Base-by-base conservation (phyloP, 2,329 filamentous ascomycete species). In the Aspergillus aculeatinus region DNA sequence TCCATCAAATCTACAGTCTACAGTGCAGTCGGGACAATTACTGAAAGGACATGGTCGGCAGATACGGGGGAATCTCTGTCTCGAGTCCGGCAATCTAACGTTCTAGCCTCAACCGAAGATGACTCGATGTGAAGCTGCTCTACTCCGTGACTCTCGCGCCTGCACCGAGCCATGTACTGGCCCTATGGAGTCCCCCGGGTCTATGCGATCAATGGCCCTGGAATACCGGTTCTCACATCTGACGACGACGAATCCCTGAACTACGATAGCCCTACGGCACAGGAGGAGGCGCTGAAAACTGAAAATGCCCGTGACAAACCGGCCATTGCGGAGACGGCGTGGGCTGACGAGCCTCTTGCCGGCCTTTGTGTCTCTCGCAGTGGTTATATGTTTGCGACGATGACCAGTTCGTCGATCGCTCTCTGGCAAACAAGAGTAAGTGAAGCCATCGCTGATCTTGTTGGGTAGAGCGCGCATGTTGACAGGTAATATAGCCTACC, bases 361-460 rank as follows among this genome's bases (percentile, higher is more conserved):
- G 90, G 90, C 6, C 80, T 96, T 57, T 87, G 87, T 64, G 85
- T 92, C 47, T 90, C 93, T 2, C 87, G 93, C 49, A 88, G 85
- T 58, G 93, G 93, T 47, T 89, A 93, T 70, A 79, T 90, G 63
- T 97, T 99, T 77, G 91, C 91, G 55, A 92, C 92, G 51, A 91
- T 97, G 71, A 97, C 94, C 0, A 80, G 85, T 5, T 90, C 90
- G 2, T 90, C 90, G 12, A 86, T 99, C 74, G 92, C 90, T n/a
- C 84, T 99, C 66, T 99, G 95, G 95, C 95, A 99, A 79, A 94
- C 91, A 58, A 94, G 94, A 84, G 92, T 92, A 82, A 61, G 81
- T 70, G 11, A 35, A 6, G 12, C 33, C 4, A 48, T 51, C 52
- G 51, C 21, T 48, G 6, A 48, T 19, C 52, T 57, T 35, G 61